Evolutionary conservation across 257 asterid genomes (phyloP), one percentile per base, ranked within the genome.

Genomic region (Plantago ovata): DNA sequence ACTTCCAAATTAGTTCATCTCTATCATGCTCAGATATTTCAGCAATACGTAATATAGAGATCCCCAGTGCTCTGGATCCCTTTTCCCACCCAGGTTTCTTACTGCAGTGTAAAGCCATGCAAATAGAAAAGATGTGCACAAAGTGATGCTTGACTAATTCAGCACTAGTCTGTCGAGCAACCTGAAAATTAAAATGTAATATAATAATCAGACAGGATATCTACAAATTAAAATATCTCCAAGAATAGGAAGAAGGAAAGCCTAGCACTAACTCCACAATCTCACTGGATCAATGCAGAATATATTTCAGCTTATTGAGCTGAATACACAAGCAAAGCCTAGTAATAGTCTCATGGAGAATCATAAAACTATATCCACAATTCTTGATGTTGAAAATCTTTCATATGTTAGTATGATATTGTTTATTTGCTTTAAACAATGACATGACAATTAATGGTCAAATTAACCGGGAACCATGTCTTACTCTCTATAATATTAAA

Each of bases 31-130:
- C 94, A 46, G 95, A 77, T 67, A 92, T 85, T 67, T 71, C 84
- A 71, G 90, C 93, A 63, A 88, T 67, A 45, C 56, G 76, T 63
- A 92, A 79, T 69, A 92, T 69, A 69, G 78, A 79, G 67, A 75
- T 74, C 71, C 79, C 94, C 73, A 92, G 77, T 71, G 75, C 87
- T 69, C 72, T 57, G 56, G 83, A 74, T 60, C 94, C 98, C 71
- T 76, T 85, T 57, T 77, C 80, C 69, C 85, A 77, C 33, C 85
- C 95, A 64, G 71, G 64, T 69, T 65, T 83, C 81, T 85, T 88
- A 76, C 87, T 80, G 85, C 95, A 92, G 71, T 84, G 84, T 42
- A 84, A 70, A 21, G 95, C 93, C 87, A 92, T 88, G 71, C 95
- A 83, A 63, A 84, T 72, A 56, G 96, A 83, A 67, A 92, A 88